Conservation (phyloP, 106 monocot genomes). For the Ottelia alismoides region DNA sequence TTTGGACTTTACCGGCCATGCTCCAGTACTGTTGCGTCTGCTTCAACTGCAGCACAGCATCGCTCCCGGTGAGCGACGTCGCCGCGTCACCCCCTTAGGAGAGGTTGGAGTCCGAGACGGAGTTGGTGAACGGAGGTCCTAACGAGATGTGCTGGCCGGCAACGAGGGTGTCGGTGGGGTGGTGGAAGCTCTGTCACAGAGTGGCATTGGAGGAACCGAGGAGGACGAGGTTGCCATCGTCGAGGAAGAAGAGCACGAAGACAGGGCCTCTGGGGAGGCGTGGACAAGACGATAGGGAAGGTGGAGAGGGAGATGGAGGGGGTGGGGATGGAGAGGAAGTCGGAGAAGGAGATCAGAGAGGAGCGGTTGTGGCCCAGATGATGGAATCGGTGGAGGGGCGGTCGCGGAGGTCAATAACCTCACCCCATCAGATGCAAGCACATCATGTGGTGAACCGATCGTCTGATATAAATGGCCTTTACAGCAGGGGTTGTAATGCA, state of each 20-base stretch:
- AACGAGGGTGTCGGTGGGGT: slow-evolving; percentile 62
- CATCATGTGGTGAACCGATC: too few relatives aligned
- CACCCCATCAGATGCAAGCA: too few relatives aligned
- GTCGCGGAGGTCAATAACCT: too few relatives aligned
- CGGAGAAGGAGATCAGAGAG: slow-evolving; percentile 20
- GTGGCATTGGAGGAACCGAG: slow-evolving; percentile 36
- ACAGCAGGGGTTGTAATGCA: too few relatives aligned
- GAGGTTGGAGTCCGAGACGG: slow-evolving; percentile 16
- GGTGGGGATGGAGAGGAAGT: slow-evolving; percentile 26
- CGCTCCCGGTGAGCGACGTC: slow-evolving; percentile 28
- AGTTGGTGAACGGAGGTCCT: slow-evolving; percentile 26
- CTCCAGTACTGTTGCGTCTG: slow-evolving; percentile 48
- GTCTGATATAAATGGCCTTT: too few relatives aligned
- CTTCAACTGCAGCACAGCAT: slow-evolving; percentile 35
- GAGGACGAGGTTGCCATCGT: slow-evolving; percentile 67
- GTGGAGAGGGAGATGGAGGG: slow-evolving; percentile 31
- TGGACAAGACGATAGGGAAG: slow-evolving; percentile 39
- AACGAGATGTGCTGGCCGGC: slow-evolving; percentile 36
- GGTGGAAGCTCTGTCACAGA: slow-evolving; percentile 77
- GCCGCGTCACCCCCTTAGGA: slow-evolving; percentile 26
- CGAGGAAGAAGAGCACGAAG: slow-evolving; percentile 33
- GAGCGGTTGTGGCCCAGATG: slow-evolving; percentile 62
- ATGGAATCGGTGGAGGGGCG: slow-evolving; percentile 16
- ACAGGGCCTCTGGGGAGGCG: slow-evolving; percentile 22
- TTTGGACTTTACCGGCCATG: slow-evolving; percentile 32